Base-by-base conservation (phyloP, 768 basidiomycete genomes). In the Lactifluus hygrophoroides region DNA sequence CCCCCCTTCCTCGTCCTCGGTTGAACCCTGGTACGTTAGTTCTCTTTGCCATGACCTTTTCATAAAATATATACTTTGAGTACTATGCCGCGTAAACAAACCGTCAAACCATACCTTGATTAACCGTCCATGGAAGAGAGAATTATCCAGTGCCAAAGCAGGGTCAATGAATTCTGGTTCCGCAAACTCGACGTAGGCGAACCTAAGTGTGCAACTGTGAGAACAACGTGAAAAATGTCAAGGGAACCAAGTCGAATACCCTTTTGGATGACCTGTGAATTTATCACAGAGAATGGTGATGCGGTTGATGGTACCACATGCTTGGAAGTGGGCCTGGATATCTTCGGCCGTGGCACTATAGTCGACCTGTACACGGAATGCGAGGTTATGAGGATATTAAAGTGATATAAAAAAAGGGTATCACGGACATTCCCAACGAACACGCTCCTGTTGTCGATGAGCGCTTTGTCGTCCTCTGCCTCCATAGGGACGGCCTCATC, bases 261-360 rank as follows among this genome's bases (percentile, higher is more conserved):
- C 96, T 83, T 97, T 97, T 47, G 96, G 95, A 75, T 97, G 94
- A 48, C 96, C 96, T 23, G 95, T 98, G 73, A 95, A 98, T 76
- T 98, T 98, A 81, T 99, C 96, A 72, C 95, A 98, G 28, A 99
- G 84, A 68, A 99, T 99, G 0, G 96, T 99, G 43, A 99, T 94
- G 66, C 96, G 84, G 75, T 99, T 99, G 73, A 99, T 99, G 16
- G 90, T 92, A 6, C 96, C 96, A 69, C 94, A 98, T 16, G 94
- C 86, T 70, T 94, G 90, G 75, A 99, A 99, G 71, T 98, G 95
- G 17, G 79, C 84, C 75, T 98, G 96, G 50, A 99, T 94, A 70
- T 99, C 96, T 73, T 98, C 96, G 17, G 96, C 96, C 16, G 96
- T 96, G 11, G 95, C 88, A 53, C 85, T 80, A 71, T 98, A 99